Conservation (phyloP, 305 asterid genomes). For the Solanum hybrid region DNA sequence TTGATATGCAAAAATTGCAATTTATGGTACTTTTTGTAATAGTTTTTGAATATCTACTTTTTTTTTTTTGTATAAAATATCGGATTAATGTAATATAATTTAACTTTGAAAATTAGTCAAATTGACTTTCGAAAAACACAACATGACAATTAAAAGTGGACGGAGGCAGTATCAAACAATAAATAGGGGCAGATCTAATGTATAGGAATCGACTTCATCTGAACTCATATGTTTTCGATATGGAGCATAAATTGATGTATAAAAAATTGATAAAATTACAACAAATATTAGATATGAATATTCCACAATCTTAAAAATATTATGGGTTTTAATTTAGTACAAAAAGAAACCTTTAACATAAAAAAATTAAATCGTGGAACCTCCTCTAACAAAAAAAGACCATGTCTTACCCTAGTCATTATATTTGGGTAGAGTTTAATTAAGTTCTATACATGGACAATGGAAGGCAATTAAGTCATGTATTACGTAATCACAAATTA, state of each 20-base stretch:
- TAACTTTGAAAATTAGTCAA: too few relatives aligned
- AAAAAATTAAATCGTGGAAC: background rate
- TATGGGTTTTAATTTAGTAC: background rate
- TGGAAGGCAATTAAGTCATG: background rate
- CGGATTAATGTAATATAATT: too few relatives aligned
- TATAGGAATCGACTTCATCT: background rate
- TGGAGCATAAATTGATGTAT: background rate
- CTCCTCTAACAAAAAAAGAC: background rate
- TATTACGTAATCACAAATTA: background rate
- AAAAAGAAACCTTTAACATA: background rate
- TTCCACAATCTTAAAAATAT: background rate
- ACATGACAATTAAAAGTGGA: background rate
- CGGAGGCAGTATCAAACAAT: background rate
- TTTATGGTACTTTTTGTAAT: background rate
- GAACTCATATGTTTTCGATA: background rate
- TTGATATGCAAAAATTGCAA: background rate
- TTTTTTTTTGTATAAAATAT: too few relatives aligned
- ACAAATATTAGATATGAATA: background rate
- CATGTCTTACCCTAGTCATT: background rate
- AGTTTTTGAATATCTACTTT: too few relatives aligned
- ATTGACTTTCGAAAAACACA: too few relatives aligned
- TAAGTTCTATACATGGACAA: background rate
- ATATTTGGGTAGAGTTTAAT: background rate
- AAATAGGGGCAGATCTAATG: background rate
- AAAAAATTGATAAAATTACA: background rate